Percentiles rank a stretch among this genome's conserved stretches.
phyloP scores from a whole-genome alignment of 139 green algal genomes.

The Ostreobium quekettii region DNA sequence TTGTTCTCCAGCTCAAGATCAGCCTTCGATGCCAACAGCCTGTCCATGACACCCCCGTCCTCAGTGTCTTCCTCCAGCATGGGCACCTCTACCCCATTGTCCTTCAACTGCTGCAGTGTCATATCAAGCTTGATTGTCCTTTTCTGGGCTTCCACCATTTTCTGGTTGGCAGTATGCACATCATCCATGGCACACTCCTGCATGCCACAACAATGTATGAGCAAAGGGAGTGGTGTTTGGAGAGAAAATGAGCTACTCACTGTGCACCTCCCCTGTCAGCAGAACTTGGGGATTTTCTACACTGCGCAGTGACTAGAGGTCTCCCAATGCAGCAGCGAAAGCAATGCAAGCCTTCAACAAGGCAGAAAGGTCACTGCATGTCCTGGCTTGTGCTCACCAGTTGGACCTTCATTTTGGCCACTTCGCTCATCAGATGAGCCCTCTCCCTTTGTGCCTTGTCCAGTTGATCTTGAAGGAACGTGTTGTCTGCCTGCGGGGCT shows the following conservation, averaged over 20 bases:
- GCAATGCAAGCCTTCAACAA: too few relatives aligned
- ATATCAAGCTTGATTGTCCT: conserved; percentile 25
- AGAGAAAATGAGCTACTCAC: too few relatives aligned
- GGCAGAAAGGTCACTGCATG: too few relatives aligned
- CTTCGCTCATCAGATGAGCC: conserved; percentile 43
- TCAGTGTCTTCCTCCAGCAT: conserved; percentile 20
- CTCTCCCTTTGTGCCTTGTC: conserved; percentile 2
- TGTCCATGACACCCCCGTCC: conserved; percentile 13
- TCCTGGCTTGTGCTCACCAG: too few relatives aligned
- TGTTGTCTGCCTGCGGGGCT: too few relatives aligned
- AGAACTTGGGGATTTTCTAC: too few relatives aligned
- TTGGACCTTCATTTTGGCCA: conserved; percentile 46
- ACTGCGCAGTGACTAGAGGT: too few relatives aligned
- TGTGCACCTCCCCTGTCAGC: too few relatives aligned
- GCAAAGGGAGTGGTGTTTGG: too few relatives aligned
- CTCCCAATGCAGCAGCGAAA: too few relatives aligned
- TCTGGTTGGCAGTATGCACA: conserved; percentile 9
- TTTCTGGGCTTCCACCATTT: conserved; percentile 29
- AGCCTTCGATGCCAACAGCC: conserved; percentile 21
- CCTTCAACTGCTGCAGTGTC: conserved; percentile 16
- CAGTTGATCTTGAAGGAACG: conserved; percentile 7
- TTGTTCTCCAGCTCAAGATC: conserved; percentile 22
- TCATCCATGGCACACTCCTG: conserved; percentile 21
- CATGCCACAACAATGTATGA: conserved; percentile 3
- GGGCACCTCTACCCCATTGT: not conserved